Conservation (phyloP, 805 yeast species). For the Saccharomyces mikatae region DNA sequence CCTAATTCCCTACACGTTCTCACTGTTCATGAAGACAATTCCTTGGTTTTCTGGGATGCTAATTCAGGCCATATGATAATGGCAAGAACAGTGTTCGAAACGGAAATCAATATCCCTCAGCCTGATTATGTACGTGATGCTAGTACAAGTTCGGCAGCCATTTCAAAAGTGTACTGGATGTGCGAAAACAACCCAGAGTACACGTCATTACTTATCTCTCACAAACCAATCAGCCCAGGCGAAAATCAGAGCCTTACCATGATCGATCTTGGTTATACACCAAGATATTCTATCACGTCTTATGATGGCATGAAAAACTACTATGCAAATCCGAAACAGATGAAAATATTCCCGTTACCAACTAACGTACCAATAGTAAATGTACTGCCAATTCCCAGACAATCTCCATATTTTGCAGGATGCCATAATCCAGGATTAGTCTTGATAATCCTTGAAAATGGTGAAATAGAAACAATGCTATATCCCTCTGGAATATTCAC, state of each 20-base stretch:
- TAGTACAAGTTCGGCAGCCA: slow-evolving; percentile 28
- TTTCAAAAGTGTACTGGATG: slow-evolving; percentile 65
- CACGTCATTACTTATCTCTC: slow-evolving; percentile 66
- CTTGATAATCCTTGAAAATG: slow-evolving; percentile 50
- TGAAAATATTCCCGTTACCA: slow-evolving; percentile 48
- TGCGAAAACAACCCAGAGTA: slow-evolving; percentile 73
- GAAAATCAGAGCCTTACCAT: slow-evolving; percentile 42
- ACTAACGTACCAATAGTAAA: slow-evolving; percentile 37
- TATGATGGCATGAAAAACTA: slow-evolving; percentile 75
- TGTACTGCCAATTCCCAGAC: slow-evolving; percentile 46
- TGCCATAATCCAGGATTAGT: slow-evolving; percentile 66
- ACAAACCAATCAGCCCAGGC: slow-evolving; percentile 43
- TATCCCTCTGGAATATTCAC: slow-evolving; percentile 49
- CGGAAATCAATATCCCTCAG: slow-evolving; percentile 50
- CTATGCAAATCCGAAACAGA: slow-evolving; percentile 54
- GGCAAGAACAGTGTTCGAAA: slow-evolving; percentile 65
- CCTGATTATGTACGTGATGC: slow-evolving; percentile 13
- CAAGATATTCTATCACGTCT: slow-evolving; percentile 71
- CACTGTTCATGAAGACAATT: slow-evolving; percentile 73
- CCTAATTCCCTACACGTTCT: slow-evolving; percentile 86
- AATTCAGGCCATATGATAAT: slow-evolving; percentile 62
- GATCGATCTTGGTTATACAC: slow-evolving; percentile 75
- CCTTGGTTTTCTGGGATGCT: slow-evolving; percentile 90
- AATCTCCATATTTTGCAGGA: slow-evolving; percentile 74
- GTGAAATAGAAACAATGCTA: slow-evolving; percentile 54